Base-by-base conservation (phyloP, 1,284 basidiomycete species). In the Schizophyllum commune region DNA sequence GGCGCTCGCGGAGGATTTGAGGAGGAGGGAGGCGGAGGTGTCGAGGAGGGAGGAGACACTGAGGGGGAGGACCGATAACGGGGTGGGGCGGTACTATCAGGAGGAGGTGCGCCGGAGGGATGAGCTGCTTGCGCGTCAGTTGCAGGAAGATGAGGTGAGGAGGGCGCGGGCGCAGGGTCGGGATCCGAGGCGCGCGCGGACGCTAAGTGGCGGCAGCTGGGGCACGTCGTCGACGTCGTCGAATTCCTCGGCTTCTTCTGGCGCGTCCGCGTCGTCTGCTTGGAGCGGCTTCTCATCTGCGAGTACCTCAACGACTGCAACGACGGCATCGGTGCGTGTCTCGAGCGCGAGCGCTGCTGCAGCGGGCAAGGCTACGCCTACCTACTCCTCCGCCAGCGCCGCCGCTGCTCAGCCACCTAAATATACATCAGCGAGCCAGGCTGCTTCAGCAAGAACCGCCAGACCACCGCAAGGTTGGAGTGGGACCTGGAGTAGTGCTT, bases 21-120 rank as follows among this genome's bases (percentile, higher is more conserved):
- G 56, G 55, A 56, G 60, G 34, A 54, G 55, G 55, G 63, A 64
- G 58, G 61, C 58, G 19, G 64, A 58, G 57, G n/a, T 57, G n/a
- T 52, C 39, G 58, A 56, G 32, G 55, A 58, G 51, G 52, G 60
- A 65, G 60, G 61, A 62, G 17, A 58, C 60, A 27, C 9, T n/a
- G 60, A 58, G 53, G 19, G 27, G 33, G 32, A 56, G 52, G 60
- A 57, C 19, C 15, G 22, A 58, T 56, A 60, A 55, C 54, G 62
- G 59, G 56, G 64, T 61, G 33, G 63, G 58, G 51, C 59, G 65
- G 58, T 64, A 64, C 39, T 55, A 58, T 58, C 55, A 47, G 51
- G 58, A 56, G 57, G 57, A 55, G 57, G 55, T 32, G 58, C 59
- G 57, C 56, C 63, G 59, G 21, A 17, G 21, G 52, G 32, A 59